Percentiles rank a stretch among this genome's conserved stretches.
Conservation (phyloP, 257 asterid genomes). For the Jaltomata sinuosa region DNA sequence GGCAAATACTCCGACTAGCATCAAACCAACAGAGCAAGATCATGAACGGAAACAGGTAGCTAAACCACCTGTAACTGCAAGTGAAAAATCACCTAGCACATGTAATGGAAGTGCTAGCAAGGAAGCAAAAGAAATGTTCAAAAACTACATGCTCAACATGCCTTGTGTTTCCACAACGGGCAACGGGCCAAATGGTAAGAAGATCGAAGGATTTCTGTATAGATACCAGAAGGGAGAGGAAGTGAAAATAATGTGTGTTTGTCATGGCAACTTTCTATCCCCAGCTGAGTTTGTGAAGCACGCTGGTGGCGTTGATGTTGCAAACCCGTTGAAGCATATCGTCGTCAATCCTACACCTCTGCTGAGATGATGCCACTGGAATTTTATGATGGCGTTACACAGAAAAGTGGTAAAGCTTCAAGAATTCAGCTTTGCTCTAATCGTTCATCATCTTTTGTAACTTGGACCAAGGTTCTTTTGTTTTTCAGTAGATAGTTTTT, state of each 20-base stretch:
- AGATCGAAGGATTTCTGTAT: conserved; percentile 62
- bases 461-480: neutral
- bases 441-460: neutral
- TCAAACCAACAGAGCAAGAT: neutral
- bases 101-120: conserved; percentile 4
- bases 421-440: neutral
- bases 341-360: conserved; percentile 50
- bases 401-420: neutral
- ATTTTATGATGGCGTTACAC: neutral
- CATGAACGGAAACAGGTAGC: neutral
- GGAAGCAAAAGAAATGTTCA: conserved; percentile 5
- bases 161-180: conserved; percentile 56
- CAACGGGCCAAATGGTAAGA: conserved; percentile 40
- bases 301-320: conserved; percentile 67
- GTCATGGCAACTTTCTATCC: conserved; percentile 67
- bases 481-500: neutral
- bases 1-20: conserved; percentile 4
- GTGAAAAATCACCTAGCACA: neutral
- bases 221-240: conserved; percentile 59
- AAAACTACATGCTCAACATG: conserved; percentile 45
- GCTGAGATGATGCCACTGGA: conserved; percentile 6
- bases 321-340: conserved; percentile 66
- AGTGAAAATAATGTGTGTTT: conserved; percentile 70
- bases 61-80: neutral
- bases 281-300: conserved; percentile 78